A percentile compares a stretch with the other conserved stretches of the same genome.
phyloP scores from a whole-genome alignment of 225 moss, liverwort and hornwort species.

The Thuidium tamariscinum region DNA sequence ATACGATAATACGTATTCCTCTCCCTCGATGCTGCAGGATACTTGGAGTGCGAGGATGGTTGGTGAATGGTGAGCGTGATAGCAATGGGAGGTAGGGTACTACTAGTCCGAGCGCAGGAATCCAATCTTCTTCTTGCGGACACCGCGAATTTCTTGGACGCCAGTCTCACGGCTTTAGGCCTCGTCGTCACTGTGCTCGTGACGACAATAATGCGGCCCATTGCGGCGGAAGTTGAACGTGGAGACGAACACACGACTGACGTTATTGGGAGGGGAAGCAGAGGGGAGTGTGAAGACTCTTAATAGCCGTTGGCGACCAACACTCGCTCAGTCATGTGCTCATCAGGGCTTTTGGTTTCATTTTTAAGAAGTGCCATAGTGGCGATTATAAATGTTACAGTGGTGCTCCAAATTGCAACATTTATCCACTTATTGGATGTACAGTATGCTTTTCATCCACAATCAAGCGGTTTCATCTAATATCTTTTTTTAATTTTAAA shows the following conservation, averaged over 20 bases:
- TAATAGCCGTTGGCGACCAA: background rate
- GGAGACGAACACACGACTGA: conserved; percentile 7
- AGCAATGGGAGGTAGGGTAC: background rate
- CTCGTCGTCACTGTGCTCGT: background rate
- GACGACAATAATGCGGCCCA: background rate
- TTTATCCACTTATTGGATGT: too few species aligned
- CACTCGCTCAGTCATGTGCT: conserved; percentile 10
- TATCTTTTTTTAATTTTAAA: too few species aligned
- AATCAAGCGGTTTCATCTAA: too few species aligned
- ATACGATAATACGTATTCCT: background rate
- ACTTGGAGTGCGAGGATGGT: background rate
- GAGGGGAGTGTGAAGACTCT: background rate
- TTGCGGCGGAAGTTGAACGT: conserved; percentile 13
- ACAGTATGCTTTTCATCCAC: too few species aligned
- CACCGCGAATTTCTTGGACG: conserved; percentile 13
- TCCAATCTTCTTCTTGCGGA: background rate
- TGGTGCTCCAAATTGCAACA: too few species aligned
- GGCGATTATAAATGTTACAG: too few species aligned
- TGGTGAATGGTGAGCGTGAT: background rate
- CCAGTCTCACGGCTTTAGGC: conserved; percentile 19
- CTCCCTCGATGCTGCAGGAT: background rate
- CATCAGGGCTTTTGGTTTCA: too few species aligned
- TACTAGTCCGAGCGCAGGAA: background rate
- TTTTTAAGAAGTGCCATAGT: too few species aligned
- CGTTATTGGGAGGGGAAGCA: background rate